Base-by-base conservation (phyloP, 2,329 filamentous ascomycete species). In the Clarireedia monteithiana region DNA sequence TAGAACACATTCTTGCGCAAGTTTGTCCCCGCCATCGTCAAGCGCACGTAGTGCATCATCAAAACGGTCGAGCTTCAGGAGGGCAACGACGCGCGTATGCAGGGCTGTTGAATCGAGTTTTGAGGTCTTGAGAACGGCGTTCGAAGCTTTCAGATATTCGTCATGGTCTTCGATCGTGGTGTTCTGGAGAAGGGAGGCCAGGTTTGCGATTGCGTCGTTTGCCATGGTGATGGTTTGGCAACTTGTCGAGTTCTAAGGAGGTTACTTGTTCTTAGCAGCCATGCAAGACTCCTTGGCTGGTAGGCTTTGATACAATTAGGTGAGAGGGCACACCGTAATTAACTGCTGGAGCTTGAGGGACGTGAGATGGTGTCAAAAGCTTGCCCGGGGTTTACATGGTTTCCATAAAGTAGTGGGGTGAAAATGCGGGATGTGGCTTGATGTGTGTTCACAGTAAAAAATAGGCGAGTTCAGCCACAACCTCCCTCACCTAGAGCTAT, bases 1-100 rank as follows among this genome's bases (percentile, higher is more conserved):
- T 45, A 91, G 76, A 15, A 73, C 67, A 62, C 85, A 88, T 56
- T 73, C 72, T 40, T 79, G 74, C 67, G 84, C 81, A 56, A 91
- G 72, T 60, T 73, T 75, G 57, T 80, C 75, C 49, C 83, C 83
- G 17, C 77, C 83, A 38, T 84, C 81, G 58, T 84, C 80, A 58
- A 92, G 79, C 55, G 82, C 79, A 58, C 82, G 82, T 48, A 90
- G 74, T 47, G 87, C 88, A 70, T 94, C 89, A 56, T 88, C 82
- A 70, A 86, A 94, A 57, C 88, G 86, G 71, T 94, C 89, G 63
- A 94, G 81, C 69, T 91, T 90, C 60, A 94, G 77, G 20, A 94
- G 78, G 23, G 89, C 88, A 46, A 92, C 80, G 14, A 86, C 78
- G 59, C 86, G 85, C 38, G 84, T 85, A 68, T 86, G 84, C 39